Conservation (phyloP, 2,329 filamentous ascomycete species). For the Trichoderma oligosporum region DNA sequence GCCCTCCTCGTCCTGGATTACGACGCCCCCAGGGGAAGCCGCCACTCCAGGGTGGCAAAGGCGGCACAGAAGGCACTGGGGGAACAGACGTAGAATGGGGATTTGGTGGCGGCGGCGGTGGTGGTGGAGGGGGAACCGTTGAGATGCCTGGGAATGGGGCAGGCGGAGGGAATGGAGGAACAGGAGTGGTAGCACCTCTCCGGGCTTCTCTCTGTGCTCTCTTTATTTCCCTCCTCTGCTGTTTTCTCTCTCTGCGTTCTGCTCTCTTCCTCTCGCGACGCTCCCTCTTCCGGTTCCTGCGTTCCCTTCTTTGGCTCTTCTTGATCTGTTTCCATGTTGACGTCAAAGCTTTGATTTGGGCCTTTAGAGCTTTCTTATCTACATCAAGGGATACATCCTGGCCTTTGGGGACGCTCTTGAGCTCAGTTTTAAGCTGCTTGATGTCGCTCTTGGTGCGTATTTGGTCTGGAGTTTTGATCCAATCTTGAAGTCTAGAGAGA, state of each 20-base stretch:
- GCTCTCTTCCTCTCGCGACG: conserved; percentile 29
- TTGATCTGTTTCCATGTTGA: conserved; percentile 40
- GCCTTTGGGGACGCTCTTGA: conserved; percentile 40
- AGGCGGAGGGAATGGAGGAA: background rate
- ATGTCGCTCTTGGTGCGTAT: conserved; percentile 46
- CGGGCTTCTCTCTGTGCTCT: conserved; percentile 31
- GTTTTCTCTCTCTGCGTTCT: conserved; percentile 34
- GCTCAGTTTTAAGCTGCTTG: conserved; percentile 39
- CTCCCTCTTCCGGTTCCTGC: conserved; percentile 32
- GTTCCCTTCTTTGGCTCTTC: conserved; percentile 30
- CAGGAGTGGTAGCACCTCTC: conserved; percentile 22
- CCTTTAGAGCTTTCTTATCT: conserved; percentile 37
- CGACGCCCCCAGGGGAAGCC: conserved; percentile 11
- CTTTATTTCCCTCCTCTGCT: conserved; percentile 31
- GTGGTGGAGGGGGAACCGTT: background rate
- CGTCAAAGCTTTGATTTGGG: conserved; percentile 43
- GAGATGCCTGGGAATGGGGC: conserved; percentile 12
- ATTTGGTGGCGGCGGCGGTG: conserved; percentile 8
- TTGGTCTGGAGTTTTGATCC: conserved; percentile 49
- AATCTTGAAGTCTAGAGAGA: conserved; percentile 44
- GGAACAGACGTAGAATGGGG: background rate
- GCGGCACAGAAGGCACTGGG: background rate
- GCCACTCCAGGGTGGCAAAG: background rate
- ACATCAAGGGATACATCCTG: background rate
- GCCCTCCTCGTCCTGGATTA: conserved; percentile 17